These are phyloP conservation scores for Bruguiera gymnorhiza DNA, from an alignment of 345 rosid genomes.

Conservation along the genomic window DNA sequence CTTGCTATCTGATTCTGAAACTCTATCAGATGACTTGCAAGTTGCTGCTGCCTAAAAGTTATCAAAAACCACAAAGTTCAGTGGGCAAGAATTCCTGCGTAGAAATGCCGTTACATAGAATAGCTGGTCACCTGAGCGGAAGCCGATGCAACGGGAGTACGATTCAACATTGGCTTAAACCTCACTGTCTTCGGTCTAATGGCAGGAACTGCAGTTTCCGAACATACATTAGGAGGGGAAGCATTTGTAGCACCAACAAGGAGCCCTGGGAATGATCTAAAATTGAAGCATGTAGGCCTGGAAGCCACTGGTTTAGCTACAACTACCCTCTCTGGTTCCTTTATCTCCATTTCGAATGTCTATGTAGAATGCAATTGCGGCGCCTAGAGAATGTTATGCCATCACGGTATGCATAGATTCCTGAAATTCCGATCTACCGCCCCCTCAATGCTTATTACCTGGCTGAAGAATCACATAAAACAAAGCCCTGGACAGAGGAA, in stretches of 20 bases:
- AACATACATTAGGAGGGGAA: conserved; percentile 38
- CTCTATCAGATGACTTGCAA: conserved; percentile 40
- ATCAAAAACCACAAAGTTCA: conserved; percentile 20
- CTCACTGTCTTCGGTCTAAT: conserved; percentile 78
- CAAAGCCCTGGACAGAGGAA: background rate
- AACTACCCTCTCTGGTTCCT: conserved; percentile 59
- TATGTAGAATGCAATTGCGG: conserved; percentile 3
- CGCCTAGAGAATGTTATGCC: background rate
- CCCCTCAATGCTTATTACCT: background rate
- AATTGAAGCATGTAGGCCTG: conserved; percentile 61
- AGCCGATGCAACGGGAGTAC: conserved; percentile 30
- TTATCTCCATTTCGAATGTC: conserved; percentile 54
- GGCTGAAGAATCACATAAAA: background rate
- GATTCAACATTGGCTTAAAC: conserved; percentile 47
- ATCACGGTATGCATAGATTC: background rate
- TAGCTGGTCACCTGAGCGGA: conserved; percentile 44
- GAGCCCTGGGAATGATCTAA: conserved; percentile 69
- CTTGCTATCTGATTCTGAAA: conserved; percentile 35
- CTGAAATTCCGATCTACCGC: conserved; percentile 9
- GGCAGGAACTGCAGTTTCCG: conserved; percentile 48
- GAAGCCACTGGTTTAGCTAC: conserved; percentile 88
- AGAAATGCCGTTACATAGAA: conserved; percentile 2
- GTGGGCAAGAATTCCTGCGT: conserved; percentile 9
- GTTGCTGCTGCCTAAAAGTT: conserved; percentile 39
- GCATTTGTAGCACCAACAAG: conserved; percentile 55